Conservation (phyloP, 352 stramenopile species). For the Globisporangium solare region DNA sequence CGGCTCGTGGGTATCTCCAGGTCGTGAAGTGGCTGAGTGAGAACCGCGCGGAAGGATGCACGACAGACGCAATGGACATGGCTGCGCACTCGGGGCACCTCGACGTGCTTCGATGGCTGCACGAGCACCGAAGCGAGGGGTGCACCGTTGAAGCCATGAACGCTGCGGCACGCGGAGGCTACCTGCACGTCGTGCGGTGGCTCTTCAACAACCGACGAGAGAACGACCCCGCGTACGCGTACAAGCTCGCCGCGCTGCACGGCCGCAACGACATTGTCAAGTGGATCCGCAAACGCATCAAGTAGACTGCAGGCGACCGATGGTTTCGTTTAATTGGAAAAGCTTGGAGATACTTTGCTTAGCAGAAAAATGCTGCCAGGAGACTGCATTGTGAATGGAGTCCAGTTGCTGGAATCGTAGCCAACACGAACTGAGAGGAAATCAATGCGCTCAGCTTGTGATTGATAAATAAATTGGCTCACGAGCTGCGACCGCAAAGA, state of each 20-base stretch:
- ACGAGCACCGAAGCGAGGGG: constrained; percentile 13
- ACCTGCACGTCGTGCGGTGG: constrained; percentile 10
- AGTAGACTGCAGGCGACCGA: not conserved
- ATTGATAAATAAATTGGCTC: too few species aligned
- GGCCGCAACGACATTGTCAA: constrained; percentile 12
- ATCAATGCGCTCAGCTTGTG: too few species aligned
- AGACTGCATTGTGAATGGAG: too few species aligned
- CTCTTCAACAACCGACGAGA: constrained; percentile 12
- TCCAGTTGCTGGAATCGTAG: too few species aligned
- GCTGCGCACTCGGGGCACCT: constrained; percentile 5
- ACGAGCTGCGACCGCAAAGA: too few species aligned
- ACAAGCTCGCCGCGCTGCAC: constrained; percentile 2
- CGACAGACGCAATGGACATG: constrained; percentile 8
- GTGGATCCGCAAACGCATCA: constrained; percentile 11
- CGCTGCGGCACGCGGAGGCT: constrained; percentile 9
- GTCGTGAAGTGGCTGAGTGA: constrained; percentile 10
- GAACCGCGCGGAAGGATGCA: constrained; percentile 9
- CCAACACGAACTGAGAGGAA: too few species aligned
- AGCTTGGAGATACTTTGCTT: not conserved
- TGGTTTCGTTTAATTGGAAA: too few species aligned
- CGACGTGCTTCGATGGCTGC: constrained; percentile 11
- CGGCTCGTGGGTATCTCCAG: not conserved
- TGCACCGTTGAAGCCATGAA: constrained; percentile 12
- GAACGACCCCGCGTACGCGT: constrained; percentile 5
- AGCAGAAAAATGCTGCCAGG: not conserved